Evolutionary conservation across 306 rosid genomes (phyloP), one percentile per base, ranked within the genome.

Genomic region (Vicia faba): DNA sequence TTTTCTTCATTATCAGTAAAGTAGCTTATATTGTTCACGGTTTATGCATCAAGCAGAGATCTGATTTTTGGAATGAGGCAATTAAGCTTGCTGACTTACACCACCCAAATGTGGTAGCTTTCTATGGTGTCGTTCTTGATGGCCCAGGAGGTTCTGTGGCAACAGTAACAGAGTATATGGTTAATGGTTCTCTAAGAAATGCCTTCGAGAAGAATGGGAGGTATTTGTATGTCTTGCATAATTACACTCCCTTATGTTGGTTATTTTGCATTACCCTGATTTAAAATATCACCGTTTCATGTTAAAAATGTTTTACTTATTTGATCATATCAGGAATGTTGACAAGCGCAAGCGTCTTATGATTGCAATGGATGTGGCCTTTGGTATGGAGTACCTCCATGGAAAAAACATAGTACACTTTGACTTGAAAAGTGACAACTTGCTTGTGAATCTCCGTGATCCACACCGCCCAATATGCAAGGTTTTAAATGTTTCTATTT

Each of bases 51-150:
- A 31, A 71, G 75, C 87, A 92, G 96, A 89, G 91, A 80, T 73
- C 86, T 31, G 98, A 92, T 70, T 92, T 92, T 83, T 92, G 96
- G 98, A 89, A 92, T 78, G 98, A 92, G 80, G 98, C 98, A 78
- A 87, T 89, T 57, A 89, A 92, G 80, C 93, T 92, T 14, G 93
- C 96, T 61, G 96, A 92, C 74, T 75, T 92, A 82, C 98, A 92
- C 76, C 98, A 92, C 80, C 96, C 98, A 61, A 92, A 92, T 73
- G 96, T 92, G 56, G 86, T 92, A 60, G 96, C 98, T 74, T 92
- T 92, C 79, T 92, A 92, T 46, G 96, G 98, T 57, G 80, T 92
- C 65, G 95, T 89, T 64, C 96, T 89, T 72, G 98, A 92, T 80
- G 98, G 96, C 25, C 98, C 87, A 0, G 92, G 89, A 45, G 95